These are phyloP conservation scores for Neonectria neomacrospora DNA, from an alignment of 2,329 filamentous ascomycete genomes.

Conservation along the genomic window DNA sequence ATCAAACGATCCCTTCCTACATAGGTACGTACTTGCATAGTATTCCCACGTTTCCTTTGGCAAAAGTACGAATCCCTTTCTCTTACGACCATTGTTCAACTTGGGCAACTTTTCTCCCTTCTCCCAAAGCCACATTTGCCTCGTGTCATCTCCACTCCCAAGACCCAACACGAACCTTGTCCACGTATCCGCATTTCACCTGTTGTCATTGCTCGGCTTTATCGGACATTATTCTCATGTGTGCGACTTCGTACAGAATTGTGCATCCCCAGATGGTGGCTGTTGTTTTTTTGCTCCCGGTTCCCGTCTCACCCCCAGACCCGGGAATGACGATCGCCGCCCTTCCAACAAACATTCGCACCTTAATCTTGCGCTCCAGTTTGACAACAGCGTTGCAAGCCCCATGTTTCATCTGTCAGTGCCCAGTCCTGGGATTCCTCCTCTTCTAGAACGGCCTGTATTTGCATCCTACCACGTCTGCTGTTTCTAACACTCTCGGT, in stretches of 20 bases:
- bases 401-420: neutral
- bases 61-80: neutral
- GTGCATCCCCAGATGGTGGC: neutral
- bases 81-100: neutral
- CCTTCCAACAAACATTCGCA: neutral
- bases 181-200: neutral
- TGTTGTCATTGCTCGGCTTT: neutral
- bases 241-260: neutral
- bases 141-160: conserved; percentile 4
- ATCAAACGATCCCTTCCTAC: neutral
- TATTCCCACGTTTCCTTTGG: neutral
- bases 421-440: neutral
- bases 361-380: neutral
- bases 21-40: too few relatives aligned
- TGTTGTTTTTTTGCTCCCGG: neutral
- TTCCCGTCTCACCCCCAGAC: conserved; percentile 12
- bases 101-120: too few relatives aligned
- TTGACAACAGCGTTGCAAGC: neutral
- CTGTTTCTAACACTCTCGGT: neutral
- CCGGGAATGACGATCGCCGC: neutral
- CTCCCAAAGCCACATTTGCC: neutral
- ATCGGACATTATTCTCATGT: conserved; percentile 1
- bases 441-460: neutral
- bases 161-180: neutral
- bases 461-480: neutral